phyloP scores from a whole-genome alignment of 371 early-diverging fungal genomes.

The Rhizopus sp. region DNA sequence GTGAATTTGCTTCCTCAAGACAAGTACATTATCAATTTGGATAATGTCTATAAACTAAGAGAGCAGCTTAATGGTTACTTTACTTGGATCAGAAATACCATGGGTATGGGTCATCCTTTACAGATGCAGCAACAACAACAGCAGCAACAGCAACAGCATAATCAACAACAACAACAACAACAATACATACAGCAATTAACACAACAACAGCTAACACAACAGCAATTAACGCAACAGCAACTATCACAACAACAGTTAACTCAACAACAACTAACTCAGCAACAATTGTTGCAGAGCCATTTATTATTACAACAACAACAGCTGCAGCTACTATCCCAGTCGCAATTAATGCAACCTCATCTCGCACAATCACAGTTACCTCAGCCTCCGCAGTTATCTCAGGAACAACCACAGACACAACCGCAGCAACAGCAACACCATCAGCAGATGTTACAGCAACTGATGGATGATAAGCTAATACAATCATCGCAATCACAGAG shows the following conservation, averaged over 20 bases:
- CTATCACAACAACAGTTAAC: conserved; percentile 13
- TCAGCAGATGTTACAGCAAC: conserved; percentile 18
- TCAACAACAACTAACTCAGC: conserved; percentile 1
- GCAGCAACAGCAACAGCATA: conserved; percentile 16
- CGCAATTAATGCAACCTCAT: conserved; percentile 5
- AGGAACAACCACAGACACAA: conserved; percentile 12
- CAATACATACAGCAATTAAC: conserved; percentile 7
- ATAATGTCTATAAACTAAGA: conserved; percentile 46
- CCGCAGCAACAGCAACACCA: conserved; percentile 17
- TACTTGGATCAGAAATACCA: conserved; percentile 42
- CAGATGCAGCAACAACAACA: conserved; percentile 28
- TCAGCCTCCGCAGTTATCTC: conserved; percentile 21
- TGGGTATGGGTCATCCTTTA: conserved; percentile 11
- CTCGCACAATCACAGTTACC: background rate
- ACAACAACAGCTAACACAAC: no score
- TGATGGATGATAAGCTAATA: conserved; percentile 9
- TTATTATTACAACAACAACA: conserved; percentile 15
- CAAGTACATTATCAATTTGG: conserved; percentile 47
- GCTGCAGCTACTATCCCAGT: conserved; percentile 16
- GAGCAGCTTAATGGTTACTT: conserved; percentile 57
- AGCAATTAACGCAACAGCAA: conserved; percentile 5
- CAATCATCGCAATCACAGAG: conserved; percentile 15
- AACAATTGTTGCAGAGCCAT: background rate
- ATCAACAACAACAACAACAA: conserved; percentile 17
- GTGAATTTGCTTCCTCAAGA: conserved; percentile 46